These are phyloP conservation scores for Trifolium subterraneum DNA, from an alignment of 306 rosid genomes.

Conservation along the genomic window DNA sequence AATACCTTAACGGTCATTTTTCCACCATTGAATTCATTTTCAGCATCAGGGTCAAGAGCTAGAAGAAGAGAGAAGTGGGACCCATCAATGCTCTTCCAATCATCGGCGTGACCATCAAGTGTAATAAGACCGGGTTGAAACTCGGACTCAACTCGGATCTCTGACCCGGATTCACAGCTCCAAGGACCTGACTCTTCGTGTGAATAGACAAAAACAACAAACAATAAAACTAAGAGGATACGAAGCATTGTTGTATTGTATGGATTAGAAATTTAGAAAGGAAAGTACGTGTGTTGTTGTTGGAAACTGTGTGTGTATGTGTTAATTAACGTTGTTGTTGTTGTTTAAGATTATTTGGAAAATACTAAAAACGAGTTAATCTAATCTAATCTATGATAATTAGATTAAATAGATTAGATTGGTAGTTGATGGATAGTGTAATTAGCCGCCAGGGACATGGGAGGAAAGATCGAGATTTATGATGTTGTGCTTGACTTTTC, in stretches of 20 bases:
- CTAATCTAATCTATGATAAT: no score
- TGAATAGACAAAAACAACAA: conserved; percentile 51
- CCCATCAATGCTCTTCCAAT: conserved; percentile 85
- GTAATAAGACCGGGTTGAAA: conserved; percentile 76
- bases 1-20: conserved; percentile 80
- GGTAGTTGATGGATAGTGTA: neutral
- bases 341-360: neutral
- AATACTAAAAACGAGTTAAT: neutral
- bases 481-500: conserved; percentile 36
- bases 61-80: conserved; percentile 82
- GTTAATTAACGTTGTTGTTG: neutral
- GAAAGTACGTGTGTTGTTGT: neutral
- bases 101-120: conserved; percentile 89
- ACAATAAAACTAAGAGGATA: conserved; percentile 32
- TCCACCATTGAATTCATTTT: conserved; percentile 74
- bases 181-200: conserved; percentile 86
- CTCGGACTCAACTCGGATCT: conserved; percentile 62
- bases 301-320: neutral
- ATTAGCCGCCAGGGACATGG: neutral
- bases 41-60: conserved; percentile 85
- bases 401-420: no score
- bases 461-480: conserved; percentile 36
- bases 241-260: conserved; percentile 49
- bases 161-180: conserved; percentile 77
- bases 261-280: neutral